Base-by-base conservation (phyloP, 768 basidiomycete genomes). In the Pulveroboletus sp. region DNA sequence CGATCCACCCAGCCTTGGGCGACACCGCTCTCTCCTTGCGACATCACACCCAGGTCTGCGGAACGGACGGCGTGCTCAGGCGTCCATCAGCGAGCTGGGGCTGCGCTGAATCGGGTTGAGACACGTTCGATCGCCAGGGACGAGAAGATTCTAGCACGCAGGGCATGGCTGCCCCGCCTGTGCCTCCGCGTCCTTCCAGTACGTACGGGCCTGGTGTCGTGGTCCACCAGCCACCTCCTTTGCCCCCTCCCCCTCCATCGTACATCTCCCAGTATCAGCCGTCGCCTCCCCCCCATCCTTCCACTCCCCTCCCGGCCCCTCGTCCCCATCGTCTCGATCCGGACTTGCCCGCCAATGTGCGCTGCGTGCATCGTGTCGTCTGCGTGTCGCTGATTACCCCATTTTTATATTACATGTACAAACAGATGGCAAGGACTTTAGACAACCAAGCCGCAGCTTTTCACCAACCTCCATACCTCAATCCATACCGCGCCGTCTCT, bases 261-360 rank as follows among this genome's bases (percentile, higher is more conserved):
- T 53, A 54, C 44, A 17, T 52, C 53, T 47, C 21, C 21, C 21
- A 21, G 21, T 21, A 21, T 21, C 21, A 21, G 21, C 21, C 21
- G 21, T 21, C 56, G 37, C 53, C 57, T 10, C 52, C 61, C 18
- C 57, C 62, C 14, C 61, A 57, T 66, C 0, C 81, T 75, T 54
- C 79, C 74, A 75, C 55, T 59, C 79, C 52, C 74, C 84, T 4
- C 66, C 87, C 76, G 3, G 86, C 86, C 0, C 86, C 86, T 5
- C 73, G 81, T 10, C 84, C 86, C 0, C 81, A 84, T 57, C 76
- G 79, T 35, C 49, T 83, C 11, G 79, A 83, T 57, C 81, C 81
- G 9, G 73, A 72, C 53, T 63, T 86, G 1, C 81, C 84, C 17
- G 74, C 77, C 30, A 83, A 85, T 60, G 86, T 84, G 62, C 63